These are phyloP conservation scores for Globisporangium polare DNA, from an alignment of 352 stramenopile species.

Conservation along the genomic window DNA sequence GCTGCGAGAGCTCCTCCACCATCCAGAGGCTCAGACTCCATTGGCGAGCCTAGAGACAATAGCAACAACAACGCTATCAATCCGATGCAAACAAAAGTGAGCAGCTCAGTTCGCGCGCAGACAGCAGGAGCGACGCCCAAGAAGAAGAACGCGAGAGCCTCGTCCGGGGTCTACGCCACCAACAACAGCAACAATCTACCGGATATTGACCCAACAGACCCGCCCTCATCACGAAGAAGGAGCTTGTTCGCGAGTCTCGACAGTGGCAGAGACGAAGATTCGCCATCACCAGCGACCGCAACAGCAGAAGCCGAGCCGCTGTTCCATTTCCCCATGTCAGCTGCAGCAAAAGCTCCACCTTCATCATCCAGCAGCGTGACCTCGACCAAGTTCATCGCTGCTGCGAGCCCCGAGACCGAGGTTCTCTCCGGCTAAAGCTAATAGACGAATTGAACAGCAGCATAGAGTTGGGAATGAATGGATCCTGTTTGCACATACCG, in stretches of 20 bases:
- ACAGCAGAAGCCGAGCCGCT: constrained; percentile 6
- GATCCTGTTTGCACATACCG: background rate
- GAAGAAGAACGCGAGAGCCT: background rate
- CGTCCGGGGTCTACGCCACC: background rate
- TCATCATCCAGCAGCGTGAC: background rate
- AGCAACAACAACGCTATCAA: constrained; percentile 5
- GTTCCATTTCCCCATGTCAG: constrained; percentile 22
- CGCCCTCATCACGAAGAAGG: background rate
- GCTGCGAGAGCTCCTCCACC: background rate
- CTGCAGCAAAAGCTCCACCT: background rate
- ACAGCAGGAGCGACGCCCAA: constrained; percentile 22
- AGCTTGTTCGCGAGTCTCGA: constrained; percentile 1
- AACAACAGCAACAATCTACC: background rate
- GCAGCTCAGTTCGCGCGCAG: constrained; percentile 20
- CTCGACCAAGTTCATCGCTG: background rate
- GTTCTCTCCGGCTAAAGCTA: no score
- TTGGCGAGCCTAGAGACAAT: background rate
- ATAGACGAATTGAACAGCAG: no score
- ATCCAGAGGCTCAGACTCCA: background rate
- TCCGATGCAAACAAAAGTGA: constrained; percentile 3
- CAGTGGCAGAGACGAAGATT: background rate
- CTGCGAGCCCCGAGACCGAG: background rate
- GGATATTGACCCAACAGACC: background rate
- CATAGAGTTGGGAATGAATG: background rate
- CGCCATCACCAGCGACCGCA: background rate